A percentile compares a stretch with the other conserved stretches of the same genome.
These are phyloP conservation scores for Puccinia horiana DNA, from an alignment of 1,284 basidiomycete species.

Conservation along the genomic window DNA sequence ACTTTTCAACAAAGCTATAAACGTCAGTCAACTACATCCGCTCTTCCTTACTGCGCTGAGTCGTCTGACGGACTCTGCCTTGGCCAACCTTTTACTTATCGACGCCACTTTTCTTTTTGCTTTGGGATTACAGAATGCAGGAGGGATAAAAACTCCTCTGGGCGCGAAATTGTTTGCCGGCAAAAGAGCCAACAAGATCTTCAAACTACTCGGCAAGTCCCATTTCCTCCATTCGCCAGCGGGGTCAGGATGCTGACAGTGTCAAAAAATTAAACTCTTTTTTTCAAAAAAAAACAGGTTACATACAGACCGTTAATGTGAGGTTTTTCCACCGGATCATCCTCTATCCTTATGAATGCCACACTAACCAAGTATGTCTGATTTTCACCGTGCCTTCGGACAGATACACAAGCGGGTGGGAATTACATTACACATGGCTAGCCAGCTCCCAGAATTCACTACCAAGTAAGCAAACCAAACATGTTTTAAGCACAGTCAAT, in stretches of 20 bases:
- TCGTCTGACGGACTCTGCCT: not conserved
- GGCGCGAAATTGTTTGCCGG: not conserved
- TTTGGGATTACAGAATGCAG: not conserved
- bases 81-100: not conserved
- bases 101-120: no score
- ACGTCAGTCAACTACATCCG: not conserved
- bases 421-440: not conserved
- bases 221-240: not conserved
- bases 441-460: not conserved
- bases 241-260: not conserved
- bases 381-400: not conserved
- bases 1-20: not conserved
- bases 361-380: not conserved
- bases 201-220: conserved; percentile 7
- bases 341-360: not conserved
- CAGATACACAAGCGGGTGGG: not conserved
- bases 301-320: conserved; percentile 4
- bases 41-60: not conserved
- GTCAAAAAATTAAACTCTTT: not conserved
- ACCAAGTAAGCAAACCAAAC: not conserved
- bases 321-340: not conserved
- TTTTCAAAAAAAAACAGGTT: not conserved
- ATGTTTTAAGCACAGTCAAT: not conserved
- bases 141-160: not conserved
- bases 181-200: conserved; percentile 2